These are phyloP conservation scores for Trichaptum fuscoviolaceum DNA, from an alignment of 768 basidiomycete species.

Conservation along the genomic window DNA sequence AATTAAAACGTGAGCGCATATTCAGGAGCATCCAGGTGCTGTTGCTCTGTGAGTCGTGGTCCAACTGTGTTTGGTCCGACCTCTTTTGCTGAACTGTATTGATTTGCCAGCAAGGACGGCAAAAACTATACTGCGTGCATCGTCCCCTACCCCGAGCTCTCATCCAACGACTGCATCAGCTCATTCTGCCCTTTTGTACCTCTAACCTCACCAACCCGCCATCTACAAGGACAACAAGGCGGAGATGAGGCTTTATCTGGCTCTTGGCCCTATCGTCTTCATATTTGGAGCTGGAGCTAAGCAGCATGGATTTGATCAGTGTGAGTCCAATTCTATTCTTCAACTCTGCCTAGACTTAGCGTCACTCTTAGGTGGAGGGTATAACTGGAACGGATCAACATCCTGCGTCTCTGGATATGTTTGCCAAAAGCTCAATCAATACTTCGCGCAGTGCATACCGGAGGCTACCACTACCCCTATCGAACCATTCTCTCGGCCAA, in stretches of 20 bases:
- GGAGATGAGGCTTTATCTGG: not conserved
- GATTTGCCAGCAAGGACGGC: no score
- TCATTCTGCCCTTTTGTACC: no score
- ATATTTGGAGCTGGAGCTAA: not conserved
- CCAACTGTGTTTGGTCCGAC: no score
- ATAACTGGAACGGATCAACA: not conserved
- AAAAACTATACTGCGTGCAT: no score
- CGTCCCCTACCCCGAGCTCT: no score
- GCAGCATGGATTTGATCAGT: not conserved
- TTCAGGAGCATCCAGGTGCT: no score
- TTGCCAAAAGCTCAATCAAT: not conserved
- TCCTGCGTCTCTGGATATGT: not conserved
- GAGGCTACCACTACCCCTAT: not conserved
- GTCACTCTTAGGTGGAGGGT: not conserved
- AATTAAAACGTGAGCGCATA: not conserved
- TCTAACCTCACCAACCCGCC: no score
- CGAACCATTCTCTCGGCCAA: no score
- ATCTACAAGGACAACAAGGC: not conserved
- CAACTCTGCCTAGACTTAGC: not conserved
- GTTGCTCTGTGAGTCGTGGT: no score
- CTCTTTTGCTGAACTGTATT: no score
- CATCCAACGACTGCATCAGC: no score
- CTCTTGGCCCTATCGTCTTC: not conserved
- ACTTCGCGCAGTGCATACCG: not conserved
- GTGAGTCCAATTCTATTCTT: not conserved